A percentile compares a stretch with the other conserved stretches of the same genome.
Conservation (phyloP, 768 basidiomycete species). For the Lactarius tabidus region DNA sequence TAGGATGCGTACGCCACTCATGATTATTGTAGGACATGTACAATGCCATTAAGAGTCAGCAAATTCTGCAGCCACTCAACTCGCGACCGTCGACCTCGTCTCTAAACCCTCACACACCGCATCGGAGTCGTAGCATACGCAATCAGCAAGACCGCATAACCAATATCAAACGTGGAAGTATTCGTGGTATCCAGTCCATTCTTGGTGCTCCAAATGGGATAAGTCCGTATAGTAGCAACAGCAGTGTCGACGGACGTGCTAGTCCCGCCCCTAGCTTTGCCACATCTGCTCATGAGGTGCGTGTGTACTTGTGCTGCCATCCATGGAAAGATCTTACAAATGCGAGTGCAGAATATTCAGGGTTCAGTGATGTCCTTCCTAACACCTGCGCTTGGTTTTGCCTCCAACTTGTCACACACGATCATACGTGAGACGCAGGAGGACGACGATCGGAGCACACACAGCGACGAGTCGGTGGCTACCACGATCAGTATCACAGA, state of each 20-base stretch:
- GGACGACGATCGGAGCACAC: conserved; percentile 73
- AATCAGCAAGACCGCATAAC: conserved; percentile 62
- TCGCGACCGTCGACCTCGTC: conserved; percentile 52
- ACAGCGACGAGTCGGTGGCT: conserved; percentile 59
- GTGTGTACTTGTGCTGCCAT: conserved; percentile 16
- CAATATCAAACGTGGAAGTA: conserved; percentile 85
- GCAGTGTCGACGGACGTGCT: conserved; percentile 80
- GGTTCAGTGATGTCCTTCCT: conserved; percentile 67
- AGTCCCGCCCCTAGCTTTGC: conserved; percentile 95
- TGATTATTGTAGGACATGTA: conserved; percentile 78
- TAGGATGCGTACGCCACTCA: conserved; percentile 10
- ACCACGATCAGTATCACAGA: conserved; percentile 86
- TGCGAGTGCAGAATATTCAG: conserved; percentile 46
- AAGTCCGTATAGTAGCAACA: conserved; percentile 82
- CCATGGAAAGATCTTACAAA: conserved; percentile 10
- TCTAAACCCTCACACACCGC: conserved; percentile 48
- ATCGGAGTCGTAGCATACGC: conserved; percentile 69
- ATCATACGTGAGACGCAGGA: conserved; percentile 95
- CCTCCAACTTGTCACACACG: conserved; percentile 90
- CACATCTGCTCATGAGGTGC: conserved; percentile 80
- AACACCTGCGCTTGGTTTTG: conserved; percentile 90
- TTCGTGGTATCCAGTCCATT: conserved; percentile 82
- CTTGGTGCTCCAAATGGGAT: conserved; percentile 57
- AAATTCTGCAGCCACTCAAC: conserved; percentile 79
- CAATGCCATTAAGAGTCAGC: conserved; percentile 82